Percentiles rank a stretch among this genome's conserved stretches.
These are phyloP conservation scores for Tuctoria greenei DNA, from an alignment of 176 grass and related monocot species.

Conservation along the genomic window DNA sequence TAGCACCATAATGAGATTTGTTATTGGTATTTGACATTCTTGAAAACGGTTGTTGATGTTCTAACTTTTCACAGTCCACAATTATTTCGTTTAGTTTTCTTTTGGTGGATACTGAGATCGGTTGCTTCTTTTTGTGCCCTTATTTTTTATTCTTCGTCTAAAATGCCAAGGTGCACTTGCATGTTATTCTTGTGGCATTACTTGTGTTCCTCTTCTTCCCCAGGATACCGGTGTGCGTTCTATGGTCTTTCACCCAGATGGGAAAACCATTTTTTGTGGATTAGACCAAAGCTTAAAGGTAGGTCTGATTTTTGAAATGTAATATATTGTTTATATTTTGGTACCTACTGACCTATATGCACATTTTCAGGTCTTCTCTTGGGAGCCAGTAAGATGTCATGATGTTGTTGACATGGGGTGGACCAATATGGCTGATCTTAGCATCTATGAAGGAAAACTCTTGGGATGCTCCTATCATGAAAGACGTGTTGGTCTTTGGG, in stretches of 20 bases:
- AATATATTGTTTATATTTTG: conserved; percentile 9
- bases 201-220: conserved; percentile 6
- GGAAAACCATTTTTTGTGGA: conserved; percentile 91
- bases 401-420: conserved; percentile 90
- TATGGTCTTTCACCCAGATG: conserved; percentile 96
- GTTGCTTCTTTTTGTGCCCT: background rate
- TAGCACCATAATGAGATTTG: conserved; percentile 2
- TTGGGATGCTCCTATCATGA: conserved; percentile 85
- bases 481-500: conserved; percentile 79
- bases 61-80: background rate
- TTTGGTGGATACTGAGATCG: conserved; percentile 20
- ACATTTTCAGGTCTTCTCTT: conserved; percentile 81
- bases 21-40: background rate
- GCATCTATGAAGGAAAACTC: conserved; percentile 99
- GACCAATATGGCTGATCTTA: conserved; percentile 84
- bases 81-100: conserved; percentile 3
- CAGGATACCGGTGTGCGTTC: conserved; percentile 65
- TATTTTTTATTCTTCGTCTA: conserved; percentile 13
- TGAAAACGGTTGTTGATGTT: background rate
- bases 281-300: conserved; percentile 83
- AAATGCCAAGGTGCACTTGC: background rate
- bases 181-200: background rate
- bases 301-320: conserved; percentile 19
- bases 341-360: conserved; percentile 29
- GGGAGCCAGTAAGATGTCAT: conserved; percentile 95